Evolutionary conservation across 257 asterid genomes (phyloP).

Genomic region (Marsdenia floribunda): DNA sequence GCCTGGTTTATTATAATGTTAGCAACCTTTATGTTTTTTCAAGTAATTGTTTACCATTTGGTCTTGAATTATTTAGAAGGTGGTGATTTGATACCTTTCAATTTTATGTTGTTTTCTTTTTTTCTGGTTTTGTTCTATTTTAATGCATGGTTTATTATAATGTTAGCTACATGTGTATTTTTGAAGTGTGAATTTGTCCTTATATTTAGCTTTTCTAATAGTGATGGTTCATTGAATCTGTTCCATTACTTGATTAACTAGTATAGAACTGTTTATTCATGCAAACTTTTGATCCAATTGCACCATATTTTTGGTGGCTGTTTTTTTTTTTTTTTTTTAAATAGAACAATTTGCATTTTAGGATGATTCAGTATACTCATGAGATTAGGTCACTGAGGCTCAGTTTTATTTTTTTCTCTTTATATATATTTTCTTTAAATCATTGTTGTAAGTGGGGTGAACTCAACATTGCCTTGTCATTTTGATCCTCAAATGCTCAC

Average conservation of each 20-base stretch:
- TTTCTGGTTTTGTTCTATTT: not conserved
- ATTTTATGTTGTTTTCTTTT: too few species aligned
- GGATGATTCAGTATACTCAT: not conserved
- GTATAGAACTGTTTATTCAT: not conserved
- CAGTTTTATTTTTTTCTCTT: not conserved
- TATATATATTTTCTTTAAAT: not conserved
- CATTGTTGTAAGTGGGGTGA: not conserved
- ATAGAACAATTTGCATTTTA: not conserved
- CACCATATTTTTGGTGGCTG: not conserved
- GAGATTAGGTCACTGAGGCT: not conserved
- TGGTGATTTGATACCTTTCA: not conserved
- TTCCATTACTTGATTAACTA: not conserved
- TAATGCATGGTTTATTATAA: not conserved
- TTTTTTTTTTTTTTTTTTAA: too few species aligned
- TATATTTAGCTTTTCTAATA: not conserved
- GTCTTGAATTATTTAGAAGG: not conserved
- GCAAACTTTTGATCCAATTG: not conserved
- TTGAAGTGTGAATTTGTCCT: not conserved
- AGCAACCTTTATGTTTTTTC: too few species aligned
- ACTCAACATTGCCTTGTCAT: not conserved
- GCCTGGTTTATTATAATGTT: too few species aligned
- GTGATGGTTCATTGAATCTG: not conserved
- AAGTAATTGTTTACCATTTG: too few species aligned
- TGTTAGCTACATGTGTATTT: not conserved
- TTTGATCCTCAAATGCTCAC: not conserved